Base-by-base conservation (phyloP, 1,139 yeast genomes). In the Blastobotrys arbuscula region DNA sequence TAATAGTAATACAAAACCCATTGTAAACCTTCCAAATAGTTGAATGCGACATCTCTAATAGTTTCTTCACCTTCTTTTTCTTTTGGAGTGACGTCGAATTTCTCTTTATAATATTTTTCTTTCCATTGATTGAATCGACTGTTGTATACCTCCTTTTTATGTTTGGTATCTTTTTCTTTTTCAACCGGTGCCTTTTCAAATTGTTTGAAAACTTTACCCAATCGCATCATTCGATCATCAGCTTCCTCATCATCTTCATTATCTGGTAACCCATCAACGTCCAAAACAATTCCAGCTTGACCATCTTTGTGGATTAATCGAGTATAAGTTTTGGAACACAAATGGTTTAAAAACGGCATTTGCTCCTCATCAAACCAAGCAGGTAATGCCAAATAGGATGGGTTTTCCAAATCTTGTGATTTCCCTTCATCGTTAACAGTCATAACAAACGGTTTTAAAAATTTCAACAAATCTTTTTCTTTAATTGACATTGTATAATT, bases 1-100 rank as follows among this genome's bases (percentile, higher is more conserved):
- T 88, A 90, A 66, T 90, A 90, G 68, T 90, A 90, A 62, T 78
- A 83, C 66, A 90, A 73, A 15, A 90, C 97, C 97, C 97, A 90
- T 68, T 90, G 97, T 55, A 90, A 74, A 58, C 97, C 97, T 68
- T 90, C 96, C 42, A 90, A 74, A 63, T 89, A 90, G 65, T 88
- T 90, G 57, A 81, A 81, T n/a, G 95, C 78, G 28, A 77, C 77
- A n/a, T 61, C 67, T 19, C 67, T 67, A 59, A 90, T 70, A 30
- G 76, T 79, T 39, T 65, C 69, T 39, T 59, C 51, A 26, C 46
- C 47, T 18, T 41, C 45, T 44, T 78, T 72, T 8, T 24, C 12
- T 16, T 84, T 77, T 5, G 31, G 31, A 28, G 10, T n/a, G 56
- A 87, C 86, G 10, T 79, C 79, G 53, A 94, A 74, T 64, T 94